Evolutionary conservation across 768 basidiomycete genomes (phyloP).

Genomic region (Lentinus tigrinus): DNA sequence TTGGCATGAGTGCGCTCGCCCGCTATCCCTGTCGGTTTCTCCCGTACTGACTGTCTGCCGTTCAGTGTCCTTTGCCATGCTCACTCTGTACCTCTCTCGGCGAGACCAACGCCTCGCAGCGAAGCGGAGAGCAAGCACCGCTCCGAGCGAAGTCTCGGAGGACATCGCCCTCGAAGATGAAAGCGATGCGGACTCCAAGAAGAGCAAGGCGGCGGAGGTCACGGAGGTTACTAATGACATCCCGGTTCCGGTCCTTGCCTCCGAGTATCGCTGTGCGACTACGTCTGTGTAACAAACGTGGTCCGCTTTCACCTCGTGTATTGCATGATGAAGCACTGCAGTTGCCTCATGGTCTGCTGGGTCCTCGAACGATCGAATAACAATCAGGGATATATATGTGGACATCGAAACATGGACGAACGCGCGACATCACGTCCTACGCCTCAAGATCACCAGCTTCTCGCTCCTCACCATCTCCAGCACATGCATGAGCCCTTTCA

Average conservation of each 20-base stretch:
- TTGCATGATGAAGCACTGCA: no score
- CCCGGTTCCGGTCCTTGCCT: neutral
- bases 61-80: constrained; percentile 28
- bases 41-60: neutral
- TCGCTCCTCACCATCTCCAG: constrained; percentile 22
- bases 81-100: constrained; percentile 24
- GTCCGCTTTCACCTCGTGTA: neutral
- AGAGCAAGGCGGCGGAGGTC: neutral
- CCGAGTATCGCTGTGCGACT: constrained; percentile 1
- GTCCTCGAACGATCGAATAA: no score
- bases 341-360: no score
- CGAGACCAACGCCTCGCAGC: constrained; percentile 27
- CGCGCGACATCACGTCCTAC: neutral
- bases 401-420: no score
- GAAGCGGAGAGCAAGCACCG: neutral
- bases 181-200: constrained; percentile 1
- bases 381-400: no score
- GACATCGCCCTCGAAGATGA: constrained; percentile 11
- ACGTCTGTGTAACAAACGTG: neutral
- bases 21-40: neutral
- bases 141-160: constrained; percentile 9
- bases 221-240: neutral
- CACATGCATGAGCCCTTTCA: constrained; percentile 4
- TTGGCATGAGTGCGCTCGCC: constrained; percentile 29
- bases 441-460: constrained; percentile 24